Conservation (phyloP, 805 yeast genomes). For the Sugiyamaella smithiae region DNA sequence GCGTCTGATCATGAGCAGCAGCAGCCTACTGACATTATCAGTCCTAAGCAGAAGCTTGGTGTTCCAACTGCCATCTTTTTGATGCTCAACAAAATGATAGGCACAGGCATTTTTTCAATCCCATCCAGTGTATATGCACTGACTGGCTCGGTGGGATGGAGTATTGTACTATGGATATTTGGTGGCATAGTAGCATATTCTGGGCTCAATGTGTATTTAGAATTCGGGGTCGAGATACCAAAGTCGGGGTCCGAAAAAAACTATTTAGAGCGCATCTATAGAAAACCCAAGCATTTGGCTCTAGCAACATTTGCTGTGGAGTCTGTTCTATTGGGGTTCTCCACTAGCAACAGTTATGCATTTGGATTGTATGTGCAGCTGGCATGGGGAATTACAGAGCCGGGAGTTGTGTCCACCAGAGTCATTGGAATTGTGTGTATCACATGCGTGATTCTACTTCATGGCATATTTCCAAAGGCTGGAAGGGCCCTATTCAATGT, state of each 20-base stretch:
- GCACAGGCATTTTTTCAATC: slow-evolving; percentile 70
- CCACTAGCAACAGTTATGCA: slow-evolving; percentile 62
- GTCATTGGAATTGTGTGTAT: slow-evolving; percentile 50
- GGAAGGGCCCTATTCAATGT: slow-evolving; percentile 53
- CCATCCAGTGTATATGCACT: slow-evolving; percentile 59
- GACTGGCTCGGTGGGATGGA: slow-evolving; percentile 58
- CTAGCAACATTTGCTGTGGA: slow-evolving; percentile 50
- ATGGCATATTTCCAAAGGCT: slow-evolving; percentile 46
- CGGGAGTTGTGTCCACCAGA: slow-evolving; percentile 40
- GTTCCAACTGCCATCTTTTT: slow-evolving; percentile 38
- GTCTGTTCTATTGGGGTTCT: slow-evolving; percentile 56
- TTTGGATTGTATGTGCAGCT: slow-evolving; percentile 58
- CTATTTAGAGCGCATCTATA: slow-evolving; percentile 57
- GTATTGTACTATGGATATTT: slow-evolving; percentile 56
- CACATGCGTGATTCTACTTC: slow-evolving; percentile 47
- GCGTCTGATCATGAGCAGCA: too few species aligned
- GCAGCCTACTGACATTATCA: too few species aligned
- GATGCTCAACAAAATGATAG: slow-evolving; percentile 66
- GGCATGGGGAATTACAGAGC: slow-evolving; percentile 40
- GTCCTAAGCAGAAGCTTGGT: slow-evolving; percentile 31
- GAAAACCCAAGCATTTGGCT: slow-evolving; percentile 51
- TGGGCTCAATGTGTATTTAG: slow-evolving; percentile 57
- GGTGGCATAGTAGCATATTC: slow-evolving; percentile 59
- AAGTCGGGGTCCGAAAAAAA: slow-evolving; percentile 68
- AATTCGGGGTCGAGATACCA: slow-evolving; percentile 63